Evolutionary conservation across 176 grass and related monocot species (phyloP).

Genomic region (Paspalum vaginatum): DNA sequence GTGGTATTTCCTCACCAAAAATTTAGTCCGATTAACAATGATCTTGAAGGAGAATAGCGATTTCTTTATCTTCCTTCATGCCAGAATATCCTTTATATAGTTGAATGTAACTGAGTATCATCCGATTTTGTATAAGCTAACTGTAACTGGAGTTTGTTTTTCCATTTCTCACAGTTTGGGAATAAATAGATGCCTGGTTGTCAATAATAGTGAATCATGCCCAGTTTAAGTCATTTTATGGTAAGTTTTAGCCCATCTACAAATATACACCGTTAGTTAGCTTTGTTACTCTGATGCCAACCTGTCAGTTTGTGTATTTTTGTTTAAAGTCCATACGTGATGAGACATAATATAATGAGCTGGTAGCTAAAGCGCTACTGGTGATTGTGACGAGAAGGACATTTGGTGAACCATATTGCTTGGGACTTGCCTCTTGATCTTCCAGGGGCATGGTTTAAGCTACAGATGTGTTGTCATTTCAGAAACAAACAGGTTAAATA

Average conservation of each 20-base stretch:
- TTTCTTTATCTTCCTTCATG: not conserved
- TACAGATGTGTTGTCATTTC: not conserved
- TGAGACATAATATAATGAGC: not conserved
- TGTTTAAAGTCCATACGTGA: not conserved
- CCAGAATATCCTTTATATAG: not conserved
- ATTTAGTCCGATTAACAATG: not conserved
- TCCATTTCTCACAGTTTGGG: not conserved
- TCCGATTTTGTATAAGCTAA: not conserved
- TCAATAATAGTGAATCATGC: not conserved
- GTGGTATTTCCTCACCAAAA: not conserved
- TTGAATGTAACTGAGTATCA: not conserved
- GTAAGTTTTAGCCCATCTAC: constrained; percentile 12
- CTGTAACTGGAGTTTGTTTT: not conserved
- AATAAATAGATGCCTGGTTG: not conserved
- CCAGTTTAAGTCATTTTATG: constrained; percentile 5
- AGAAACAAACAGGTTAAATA: not conserved
- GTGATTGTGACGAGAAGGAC: not conserved
- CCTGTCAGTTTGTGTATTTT: not conserved
- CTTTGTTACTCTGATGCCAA: not conserved
- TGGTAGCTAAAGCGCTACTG: not conserved
- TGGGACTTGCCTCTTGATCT: not conserved
- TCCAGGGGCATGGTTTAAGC: not conserved
- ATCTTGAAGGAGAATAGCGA: not conserved
- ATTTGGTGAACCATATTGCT: not conserved
- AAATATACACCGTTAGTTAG: constrained; percentile 2